Evolutionary conservation across 495 filamentous ascomycete species (phyloP), one percentile per base, ranked within the genome.

Genomic region (Hypomontagnella submonticulosa): DNA sequence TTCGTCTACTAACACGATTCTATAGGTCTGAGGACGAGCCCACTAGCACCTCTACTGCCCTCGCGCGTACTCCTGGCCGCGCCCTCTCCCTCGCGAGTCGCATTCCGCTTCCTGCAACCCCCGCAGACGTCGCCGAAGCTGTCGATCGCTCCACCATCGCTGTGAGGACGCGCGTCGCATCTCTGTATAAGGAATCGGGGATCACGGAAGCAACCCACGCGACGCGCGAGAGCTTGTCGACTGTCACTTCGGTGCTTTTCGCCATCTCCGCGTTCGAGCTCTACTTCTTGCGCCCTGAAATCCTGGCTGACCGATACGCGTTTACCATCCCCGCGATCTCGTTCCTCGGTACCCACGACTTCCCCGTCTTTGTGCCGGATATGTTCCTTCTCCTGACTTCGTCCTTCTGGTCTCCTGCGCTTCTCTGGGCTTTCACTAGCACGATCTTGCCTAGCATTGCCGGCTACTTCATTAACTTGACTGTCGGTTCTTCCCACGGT

Each of bases 381-480:
- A 75, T 96, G 49, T 96, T 96, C 69, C 76, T 87, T 1, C 76
- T 97, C n/a, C 73, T 97, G 7, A 92, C 89, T 2, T 71, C 82
- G 23, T 80, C 79, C 0, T 97, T 97, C 81, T 99, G 95, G 95
- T 85, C 82, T 0, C 89, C 93, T 0, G 86, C 91, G 30, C 79
- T 86, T 8, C 81, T 95, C 18, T 99, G 96, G 94, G 64, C 84
- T 2, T 71, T 89, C 23, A 94, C 92, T 2, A 88, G 84, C 67
- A 63, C 93, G 12, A 23, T 89, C 11, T 48, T 94, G 61, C 95
- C 95, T 3, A 67, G 88, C 53, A 54, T 89, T 20, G 82, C 85
- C 34, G 91, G 90, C 1, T 97, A 92, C 71, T 94, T 97, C 73
- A 86, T 96, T 81, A 97, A 99, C 74, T 71, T 97, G 67, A 90